Evolutionary conservation across 306 rosid species (phyloP), one percentile per base, ranked within the genome.

Genomic region (Quillaja saponaria): DNA sequence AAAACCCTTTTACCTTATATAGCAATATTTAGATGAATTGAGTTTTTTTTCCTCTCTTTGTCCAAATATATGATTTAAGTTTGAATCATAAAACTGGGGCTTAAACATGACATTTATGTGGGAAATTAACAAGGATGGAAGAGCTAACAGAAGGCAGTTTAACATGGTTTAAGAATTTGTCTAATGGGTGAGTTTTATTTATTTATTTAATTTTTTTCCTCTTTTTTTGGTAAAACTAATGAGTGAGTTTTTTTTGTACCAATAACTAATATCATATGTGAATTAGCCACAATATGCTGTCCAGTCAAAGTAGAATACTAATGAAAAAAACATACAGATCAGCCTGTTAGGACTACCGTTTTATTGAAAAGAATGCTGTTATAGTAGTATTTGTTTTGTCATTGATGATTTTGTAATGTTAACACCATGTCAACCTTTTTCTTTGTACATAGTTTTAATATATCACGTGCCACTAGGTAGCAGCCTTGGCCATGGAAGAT

Each of bases 381-480:
- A n/a, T n/a, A 47, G 31, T 64, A 51, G 17, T 65, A 64, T 69
- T 48, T 78, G 28, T 11, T 64, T 73, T 73, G 49, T 63, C 31
- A 42, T 25, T 54, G 16, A 42, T 25, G 57, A 19, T 49, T 58
- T 69, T 18, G 72, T 71, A 61, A 78, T 63, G 83, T 91, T 80
- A 77, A 84, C 89, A 42, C 89, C 77, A 63, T 44, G 71, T 82
- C 83, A 75, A 77, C 63, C 75, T 62, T 83, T 79, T 81, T 82
- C 79, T 81, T 75, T 89, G 86, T 72, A 81, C 80, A 80, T 89
- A 85, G 94, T 89, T 85, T 85, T 92, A 89, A 89, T 92, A 74
- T 85, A 83, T 89, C 87, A 80, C 91, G 71, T 89, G 97, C 94
- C 82, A 80, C 90, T 85, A 92, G 99, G 97, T 92, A 89, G 99